phyloP scores from a whole-genome alignment of 2,329 filamentous ascomycete genomes.

The Penicillium hordei region DNA sequence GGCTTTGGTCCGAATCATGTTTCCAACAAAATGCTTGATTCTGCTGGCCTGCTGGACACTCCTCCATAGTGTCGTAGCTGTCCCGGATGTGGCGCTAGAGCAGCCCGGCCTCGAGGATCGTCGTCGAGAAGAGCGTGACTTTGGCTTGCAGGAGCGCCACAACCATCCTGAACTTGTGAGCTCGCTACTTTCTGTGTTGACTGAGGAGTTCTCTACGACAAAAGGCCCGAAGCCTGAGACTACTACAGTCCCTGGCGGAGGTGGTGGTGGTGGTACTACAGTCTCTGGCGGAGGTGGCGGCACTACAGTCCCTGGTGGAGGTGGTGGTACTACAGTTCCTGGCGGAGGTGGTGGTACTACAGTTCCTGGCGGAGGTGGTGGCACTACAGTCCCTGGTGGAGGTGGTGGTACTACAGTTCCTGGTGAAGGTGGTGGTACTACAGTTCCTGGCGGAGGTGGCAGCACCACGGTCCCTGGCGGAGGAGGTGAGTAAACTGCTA shows the following conservation, averaged over 20 bases:
- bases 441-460: not conserved
- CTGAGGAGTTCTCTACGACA: conserved; percentile 1
- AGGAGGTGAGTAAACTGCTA: not conserved
- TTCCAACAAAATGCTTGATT: conserved; percentile 16
- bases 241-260: not conserved
- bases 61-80: conserved; percentile 13
- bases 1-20: conserved; percentile 18
- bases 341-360: not conserved
- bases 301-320: not conserved
- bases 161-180: conserved; percentile 3
- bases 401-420: not conserved
- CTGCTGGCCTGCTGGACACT: conserved; percentile 21
- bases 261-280: not conserved
- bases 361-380: not conserved
- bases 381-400: not conserved
- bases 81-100: conserved; percentile 6
- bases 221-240: not conserved
- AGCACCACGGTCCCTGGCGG: not conserved
- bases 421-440: not conserved
- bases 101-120: conserved; percentile 1
- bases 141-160: conserved; percentile 6
- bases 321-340: not conserved
- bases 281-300: not conserved
- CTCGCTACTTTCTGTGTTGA: conserved; percentile 8
- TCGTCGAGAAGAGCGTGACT: not conserved